Evolutionary conservation across 345 rosid species (phyloP), one percentile per base, ranked within the genome.

Genomic region (Moringa oleifera): DNA sequence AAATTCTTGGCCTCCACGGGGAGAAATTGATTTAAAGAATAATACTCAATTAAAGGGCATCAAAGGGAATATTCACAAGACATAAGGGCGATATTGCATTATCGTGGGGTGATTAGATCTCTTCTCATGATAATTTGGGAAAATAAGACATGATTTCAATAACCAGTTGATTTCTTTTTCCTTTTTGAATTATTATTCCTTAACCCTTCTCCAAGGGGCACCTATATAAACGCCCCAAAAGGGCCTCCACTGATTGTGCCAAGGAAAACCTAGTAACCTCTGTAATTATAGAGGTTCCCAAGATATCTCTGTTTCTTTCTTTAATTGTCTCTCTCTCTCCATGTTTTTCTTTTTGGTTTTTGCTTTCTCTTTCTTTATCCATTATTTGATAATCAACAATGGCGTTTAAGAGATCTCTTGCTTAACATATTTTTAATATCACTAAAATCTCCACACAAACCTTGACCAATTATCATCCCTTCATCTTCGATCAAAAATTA

Each of bases 321-420:
- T n/a, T n/a, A n/a, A n/a, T 8, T 28, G 5, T 28, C 8, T 28
- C 33, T 28, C 33, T 28, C 33, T 28, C 51, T 0, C n/a, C n/a
- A 17, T 11, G 18, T 0, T n/a, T n/a, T n/a, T n/a, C n/a, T n/a
- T n/a, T n/a, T n/a, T n/a, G n/a, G n/a, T n/a, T n/a, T 0, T 20
- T 24, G 20, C 20, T 18, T 47, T 20, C 5, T 24, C 23, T 57
- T 22, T 19, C 2, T 20, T 37, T n/a, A n/a, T n/a, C n/a, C n/a
- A n/a, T n/a, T n/a, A n/a, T n/a, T 28, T 18, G 1, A 1, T 31
- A 41, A 64, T 28, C 37, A 1, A 49, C 71, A 63, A 94, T 90
- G 97, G 80, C 90, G 70, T 77, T 83, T 51, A 90, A 75, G 81
- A 88, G 75, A 80, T 49, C 79, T n/a, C 58, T 94, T 20, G 88